Evolutionary conservation across 345 rosid genomes (phyloP).

Genomic region (Rhodomyrtus tomentosa): DNA sequence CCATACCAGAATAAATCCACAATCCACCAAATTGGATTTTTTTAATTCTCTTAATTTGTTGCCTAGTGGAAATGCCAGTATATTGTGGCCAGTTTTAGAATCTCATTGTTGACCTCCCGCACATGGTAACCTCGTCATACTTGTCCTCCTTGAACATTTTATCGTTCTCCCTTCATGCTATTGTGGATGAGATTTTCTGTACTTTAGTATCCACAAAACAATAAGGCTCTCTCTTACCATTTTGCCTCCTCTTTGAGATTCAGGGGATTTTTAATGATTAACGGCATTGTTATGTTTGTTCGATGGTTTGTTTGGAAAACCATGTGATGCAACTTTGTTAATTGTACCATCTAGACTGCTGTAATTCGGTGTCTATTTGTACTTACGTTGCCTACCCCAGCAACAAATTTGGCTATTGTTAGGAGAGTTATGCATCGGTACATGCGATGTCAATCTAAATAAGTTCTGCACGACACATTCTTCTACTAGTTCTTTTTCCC

Average conservation of each 20-base stretch:
- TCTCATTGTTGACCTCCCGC: background rate
- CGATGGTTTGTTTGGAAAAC: background rate
- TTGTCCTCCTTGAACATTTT: background rate
- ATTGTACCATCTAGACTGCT: background rate
- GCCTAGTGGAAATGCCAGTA: background rate
- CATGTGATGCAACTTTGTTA: background rate
- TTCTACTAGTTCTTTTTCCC: background rate
- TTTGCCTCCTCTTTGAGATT: background rate
- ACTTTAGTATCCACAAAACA: background rate
- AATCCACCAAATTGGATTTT: background rate
- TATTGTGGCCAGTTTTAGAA: background rate
- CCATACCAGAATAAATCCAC: background rate
- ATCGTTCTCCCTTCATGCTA: background rate
- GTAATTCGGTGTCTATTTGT: background rate
- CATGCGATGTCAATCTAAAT: background rate
- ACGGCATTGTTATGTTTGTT: background rate
- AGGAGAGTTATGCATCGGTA: background rate
- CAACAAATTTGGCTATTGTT: background rate
- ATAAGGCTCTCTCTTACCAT: background rate
- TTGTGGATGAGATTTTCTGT: background rate
- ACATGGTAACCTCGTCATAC: background rate
- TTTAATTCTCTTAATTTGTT: background rate
- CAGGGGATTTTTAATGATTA: background rate
- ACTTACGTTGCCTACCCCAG: background rate
- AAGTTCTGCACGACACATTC: background rate